Evolutionary conservation across 179 eudicot genomes (phyloP), one percentile per base, ranked within the genome.

Genomic region (Vitellaria paradoxa): DNA sequence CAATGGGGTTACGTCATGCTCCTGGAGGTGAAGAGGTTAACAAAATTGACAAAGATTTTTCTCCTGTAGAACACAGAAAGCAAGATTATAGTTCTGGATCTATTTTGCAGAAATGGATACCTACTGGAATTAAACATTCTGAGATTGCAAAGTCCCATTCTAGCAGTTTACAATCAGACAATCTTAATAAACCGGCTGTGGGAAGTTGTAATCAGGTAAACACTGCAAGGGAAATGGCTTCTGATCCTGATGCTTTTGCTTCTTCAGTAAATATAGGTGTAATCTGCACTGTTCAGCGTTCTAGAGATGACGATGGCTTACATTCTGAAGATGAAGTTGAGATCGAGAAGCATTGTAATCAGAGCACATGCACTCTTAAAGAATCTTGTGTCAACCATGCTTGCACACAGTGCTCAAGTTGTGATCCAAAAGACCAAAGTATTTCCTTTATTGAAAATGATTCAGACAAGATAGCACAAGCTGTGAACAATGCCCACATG

Each of bases 401-500:
- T 71, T 13, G 49, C 8, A 50, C 53, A 65, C 73, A 42, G 40
- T 57, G 66, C 68, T 73, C n/a, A 21, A 53, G 15, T 37, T 9
- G 10, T 30, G 40, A 75, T 60, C 26, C 4, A 47, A 67, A 30
- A 46, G 23, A 49, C 21, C 60, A 67, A 46, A 47, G 23, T 52
- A 53, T 42, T 74, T 57, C 50, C 65, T 7, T 18, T 70, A 53
- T 52, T 65, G 26, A 50, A 65, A 76, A 65, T 72, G 75, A 72
- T 60, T 70, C 77, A 46, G 24, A 45, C 63, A 76, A 74, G 62
- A 72, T 82, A 47, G 65, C 30, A 50, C 74, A 40, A 67, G 85
- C 80, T 3, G 77, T 79, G 59, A 76, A 72, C 52, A 78, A 79
- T 76, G 77, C 82, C 24, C 60, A 75, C 65, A 75, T 63, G 72